Percentiles rank a stretch among this genome's conserved stretches.
phyloP scores from a whole-genome alignment of 768 basidiomycete genomes.

The Termitomyces sp. region DNA sequence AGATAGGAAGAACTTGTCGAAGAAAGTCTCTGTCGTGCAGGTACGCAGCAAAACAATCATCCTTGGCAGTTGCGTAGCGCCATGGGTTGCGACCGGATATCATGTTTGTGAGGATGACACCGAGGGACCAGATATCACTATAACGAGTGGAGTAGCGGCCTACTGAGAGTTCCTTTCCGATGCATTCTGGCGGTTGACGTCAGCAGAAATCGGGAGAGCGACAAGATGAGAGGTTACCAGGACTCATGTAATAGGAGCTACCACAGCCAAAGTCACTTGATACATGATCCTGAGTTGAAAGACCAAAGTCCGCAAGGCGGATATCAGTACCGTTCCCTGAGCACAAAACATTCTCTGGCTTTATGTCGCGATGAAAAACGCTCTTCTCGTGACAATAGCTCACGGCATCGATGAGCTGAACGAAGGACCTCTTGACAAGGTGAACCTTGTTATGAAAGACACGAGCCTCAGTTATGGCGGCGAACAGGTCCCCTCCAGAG shows the following conservation, averaged over 20 bases:
- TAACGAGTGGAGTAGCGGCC: conserved; percentile 50
- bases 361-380: conserved; percentile 83
- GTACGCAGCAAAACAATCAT: conserved; percentile 64
- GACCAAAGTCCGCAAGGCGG: conserved; percentile 74
- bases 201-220: conserved; percentile 4
- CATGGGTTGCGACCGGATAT: conserved; percentile 76
- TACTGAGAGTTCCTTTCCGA: conserved; percentile 36
- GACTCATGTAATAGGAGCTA: conserved; percentile 63
- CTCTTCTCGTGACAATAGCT: conserved; percentile 64
- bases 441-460: conserved; percentile 52
- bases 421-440: conserved; percentile 61
- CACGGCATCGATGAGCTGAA: conserved; percentile 79
- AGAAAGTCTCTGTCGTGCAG: conserved; percentile 60
- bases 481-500: conserved; percentile 62
- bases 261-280: conserved; percentile 53
- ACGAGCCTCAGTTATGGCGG: conserved; percentile 53
- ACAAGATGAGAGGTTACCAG: conserved; percentile 36
- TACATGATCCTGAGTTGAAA: conserved; percentile 43
- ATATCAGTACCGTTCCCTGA: conserved; percentile 45
- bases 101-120: conserved; percentile 80
- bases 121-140: conserved; percentile 72
- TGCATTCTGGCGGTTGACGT: conserved; percentile 41
- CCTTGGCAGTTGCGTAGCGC: conserved; percentile 59
- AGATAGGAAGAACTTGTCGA: conserved; percentile 67
- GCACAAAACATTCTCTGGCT: conserved; percentile 78